phyloP scores from a whole-genome alignment of 768 basidiomycete genomes.

The Podaxis rugospora region DNA sequence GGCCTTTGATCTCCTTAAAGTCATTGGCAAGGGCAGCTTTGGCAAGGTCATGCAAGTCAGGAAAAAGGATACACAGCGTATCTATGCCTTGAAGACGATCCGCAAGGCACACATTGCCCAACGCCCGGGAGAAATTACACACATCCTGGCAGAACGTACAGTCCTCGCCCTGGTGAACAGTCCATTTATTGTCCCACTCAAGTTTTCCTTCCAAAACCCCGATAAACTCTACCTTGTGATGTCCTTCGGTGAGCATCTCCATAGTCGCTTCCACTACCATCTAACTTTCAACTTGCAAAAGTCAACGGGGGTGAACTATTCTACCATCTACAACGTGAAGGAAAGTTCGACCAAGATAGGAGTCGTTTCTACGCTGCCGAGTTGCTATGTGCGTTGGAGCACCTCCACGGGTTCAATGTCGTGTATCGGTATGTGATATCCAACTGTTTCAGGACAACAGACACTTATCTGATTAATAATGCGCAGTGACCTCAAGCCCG shows the following conservation, averaged over 20 bases:
- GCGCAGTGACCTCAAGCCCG: conserved; percentile 87
- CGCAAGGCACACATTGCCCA: conserved; percentile 97
- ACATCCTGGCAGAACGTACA: conserved; percentile 95
- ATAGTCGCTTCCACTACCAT: not conserved
- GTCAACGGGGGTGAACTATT: conserved; percentile 98
- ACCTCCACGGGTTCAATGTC: conserved; percentile 96
- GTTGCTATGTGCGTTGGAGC: conserved; percentile 89
- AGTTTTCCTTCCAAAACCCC: conserved; percentile 97
- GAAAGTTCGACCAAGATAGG: conserved; percentile 90
- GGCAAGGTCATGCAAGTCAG: conserved; percentile 99
- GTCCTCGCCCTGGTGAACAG: conserved; percentile 97
- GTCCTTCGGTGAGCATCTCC: conserved; percentile 71
- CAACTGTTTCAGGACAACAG: not conserved
- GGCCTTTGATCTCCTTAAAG: conserved; percentile 93
- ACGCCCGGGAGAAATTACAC: conserved; percentile 94
- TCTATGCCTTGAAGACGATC: conserved; percentile 98
- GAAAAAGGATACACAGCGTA: conserved; percentile 96
- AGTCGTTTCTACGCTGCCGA: conserved; percentile 99
- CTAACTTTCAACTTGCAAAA: conserved; percentile 21
- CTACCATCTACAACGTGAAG: conserved; percentile 95
- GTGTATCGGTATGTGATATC: conserved; percentile 75
- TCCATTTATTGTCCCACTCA: conserved; percentile 98
- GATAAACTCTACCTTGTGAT: conserved; percentile 97
- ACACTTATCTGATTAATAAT: not conserved
- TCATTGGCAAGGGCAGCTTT: conserved; percentile 96